These are phyloP conservation scores for Puccinia polysora DNA, from an alignment of 1,284 basidiomycete species.

Conservation along the genomic window DNA sequence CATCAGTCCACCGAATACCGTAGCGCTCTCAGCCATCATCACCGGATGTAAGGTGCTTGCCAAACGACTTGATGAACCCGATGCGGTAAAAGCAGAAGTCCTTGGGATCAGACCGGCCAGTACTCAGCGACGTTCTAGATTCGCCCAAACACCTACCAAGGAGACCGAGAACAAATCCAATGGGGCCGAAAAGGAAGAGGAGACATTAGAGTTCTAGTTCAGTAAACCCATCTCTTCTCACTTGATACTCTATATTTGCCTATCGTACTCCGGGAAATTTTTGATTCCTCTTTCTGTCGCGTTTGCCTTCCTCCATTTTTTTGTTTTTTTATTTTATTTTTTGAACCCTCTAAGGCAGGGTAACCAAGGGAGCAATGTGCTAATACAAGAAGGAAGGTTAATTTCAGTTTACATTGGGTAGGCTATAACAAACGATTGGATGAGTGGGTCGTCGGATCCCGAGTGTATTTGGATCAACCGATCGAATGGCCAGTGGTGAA, in stretches of 20 bases:
- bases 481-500: constrained; percentile 82
- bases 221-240: background rate
- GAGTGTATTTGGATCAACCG: constrained; percentile 76
- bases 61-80: constrained; percentile 68
- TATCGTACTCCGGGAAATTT: background rate
- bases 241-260: background rate
- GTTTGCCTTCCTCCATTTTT: too few species aligned
- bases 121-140: constrained; percentile 25
- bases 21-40: constrained; percentile 56
- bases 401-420: constrained; percentile 44
- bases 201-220: constrained; percentile 42
- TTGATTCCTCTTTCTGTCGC: background rate
- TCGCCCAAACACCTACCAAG: constrained; percentile 56
- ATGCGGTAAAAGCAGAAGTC: constrained; percentile 87
- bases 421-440: constrained; percentile 65
- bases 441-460: constrained; percentile 90
- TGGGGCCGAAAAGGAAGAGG: constrained; percentile 35
- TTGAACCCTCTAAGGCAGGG: too few species aligned
- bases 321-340: too few species aligned
- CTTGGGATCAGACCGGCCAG: constrained; percentile 75
- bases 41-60: constrained; percentile 92
- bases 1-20: constrained; percentile 49
- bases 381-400: background rate
- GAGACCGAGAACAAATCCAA: constrained; percentile 58
- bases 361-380: too few species aligned